These are phyloP conservation scores for Naganishia vishniacii DNA, from an alignment of 768 basidiomycete genomes.

Conservation along the genomic window DNA sequence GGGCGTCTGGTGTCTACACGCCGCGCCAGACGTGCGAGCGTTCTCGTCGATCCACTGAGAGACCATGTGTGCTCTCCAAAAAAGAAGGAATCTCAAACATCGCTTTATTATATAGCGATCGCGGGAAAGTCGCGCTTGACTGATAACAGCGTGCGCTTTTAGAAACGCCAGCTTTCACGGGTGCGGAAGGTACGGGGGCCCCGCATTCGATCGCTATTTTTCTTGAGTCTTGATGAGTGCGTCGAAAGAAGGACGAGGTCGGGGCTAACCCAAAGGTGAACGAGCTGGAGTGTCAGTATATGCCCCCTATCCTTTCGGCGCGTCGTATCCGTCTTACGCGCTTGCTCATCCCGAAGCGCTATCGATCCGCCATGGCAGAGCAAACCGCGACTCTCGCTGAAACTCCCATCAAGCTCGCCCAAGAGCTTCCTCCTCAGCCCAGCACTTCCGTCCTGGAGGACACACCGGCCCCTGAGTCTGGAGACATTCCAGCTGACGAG, in stretches of 20 bases:
- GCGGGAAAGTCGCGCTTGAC: too few species aligned
- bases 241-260: background rate
- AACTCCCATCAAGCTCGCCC: background rate
- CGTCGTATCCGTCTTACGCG: too few species aligned
- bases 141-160: conserved; percentile 5
- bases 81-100: too few species aligned
- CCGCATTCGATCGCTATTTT: conserved; percentile 19
- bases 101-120: too few species aligned
- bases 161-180: background rate
- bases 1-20: background rate
- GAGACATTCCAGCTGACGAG: background rate
- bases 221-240: background rate
- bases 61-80: too few species aligned
- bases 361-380: background rate
- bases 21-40: too few species aligned
- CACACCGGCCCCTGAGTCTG: background rate
- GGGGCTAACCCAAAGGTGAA: too few species aligned
- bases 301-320: too few species aligned
- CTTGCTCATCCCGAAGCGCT: too few species aligned
- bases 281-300: too few species aligned
- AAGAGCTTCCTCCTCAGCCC: background rate
- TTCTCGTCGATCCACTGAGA: too few species aligned
- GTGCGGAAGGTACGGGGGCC: background rate
- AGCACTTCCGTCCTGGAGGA: background rate
- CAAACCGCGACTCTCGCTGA: background rate